Evolutionary conservation across 2,329 filamentous ascomycete species (phyloP).

Genomic region (Ceratocystis ficicola): DNA sequence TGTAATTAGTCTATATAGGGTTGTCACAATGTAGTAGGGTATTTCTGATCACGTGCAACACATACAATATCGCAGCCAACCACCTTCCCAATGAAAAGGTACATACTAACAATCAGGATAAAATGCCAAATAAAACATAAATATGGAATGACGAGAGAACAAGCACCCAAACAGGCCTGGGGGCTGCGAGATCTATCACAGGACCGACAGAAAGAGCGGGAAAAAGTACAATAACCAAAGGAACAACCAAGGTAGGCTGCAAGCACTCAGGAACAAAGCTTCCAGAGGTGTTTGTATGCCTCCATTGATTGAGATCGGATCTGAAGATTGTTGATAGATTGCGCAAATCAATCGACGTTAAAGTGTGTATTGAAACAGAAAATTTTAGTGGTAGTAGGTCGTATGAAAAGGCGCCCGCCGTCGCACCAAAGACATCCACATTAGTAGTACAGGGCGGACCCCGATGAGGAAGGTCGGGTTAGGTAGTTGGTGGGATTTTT

Average conservation of each 20-base stretch:
- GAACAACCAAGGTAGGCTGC: neutral
- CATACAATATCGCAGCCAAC: neutral
- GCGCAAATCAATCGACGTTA: conserved; percentile 1
- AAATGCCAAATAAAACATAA: conserved; percentile 8
- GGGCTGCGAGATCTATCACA: conserved; percentile 14
- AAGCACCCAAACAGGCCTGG: conserved; percentile 18
- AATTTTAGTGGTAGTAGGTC: conserved; percentile 19
- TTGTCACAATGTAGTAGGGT: neutral
- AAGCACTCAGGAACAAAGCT: neutral
- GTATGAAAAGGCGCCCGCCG: conserved; percentile 18
- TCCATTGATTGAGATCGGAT: neutral
- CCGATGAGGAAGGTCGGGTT: conserved; percentile 18
- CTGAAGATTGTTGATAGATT: neutral
- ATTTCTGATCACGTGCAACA: neutral
- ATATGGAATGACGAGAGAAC: conserved; percentile 9
- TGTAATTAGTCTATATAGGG: neutral
- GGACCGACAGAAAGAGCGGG: conserved; percentile 8
- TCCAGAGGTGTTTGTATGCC: too few relatives aligned
- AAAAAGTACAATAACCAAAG: conserved; percentile 5
- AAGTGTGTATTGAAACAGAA: conserved; percentile 20
- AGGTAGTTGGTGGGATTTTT: conserved; percentile 6
- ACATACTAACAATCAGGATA: neutral
- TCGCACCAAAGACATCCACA: conserved; percentile 18
- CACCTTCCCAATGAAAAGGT: neutral
- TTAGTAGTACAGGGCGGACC: conserved; percentile 20